Conservation (phyloP, 352 stramenopile genomes). For the Globisporangium perplexum region DNA sequence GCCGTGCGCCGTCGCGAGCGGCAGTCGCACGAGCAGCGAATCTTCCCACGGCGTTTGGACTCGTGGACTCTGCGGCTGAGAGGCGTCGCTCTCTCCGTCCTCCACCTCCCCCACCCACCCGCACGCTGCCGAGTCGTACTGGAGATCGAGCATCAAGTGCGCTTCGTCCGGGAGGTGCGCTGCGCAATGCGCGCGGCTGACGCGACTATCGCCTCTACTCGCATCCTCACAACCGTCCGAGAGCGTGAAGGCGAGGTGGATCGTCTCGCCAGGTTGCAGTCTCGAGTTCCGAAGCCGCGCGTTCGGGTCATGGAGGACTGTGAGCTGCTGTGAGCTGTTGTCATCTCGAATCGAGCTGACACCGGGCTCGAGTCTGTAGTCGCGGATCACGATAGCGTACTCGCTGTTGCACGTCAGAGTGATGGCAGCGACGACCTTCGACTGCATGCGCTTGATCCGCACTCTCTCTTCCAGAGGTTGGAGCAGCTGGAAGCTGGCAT, state of each 20-base stretch:
- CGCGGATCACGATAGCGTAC: constrained; percentile 19
- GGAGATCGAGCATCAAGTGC: constrained; percentile 6
- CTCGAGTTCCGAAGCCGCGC: constrained; percentile 17
- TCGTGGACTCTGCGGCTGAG: neutral
- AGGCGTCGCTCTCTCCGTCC: neutral
- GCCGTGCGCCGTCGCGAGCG: constrained; percentile 21
- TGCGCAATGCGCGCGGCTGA: neutral
- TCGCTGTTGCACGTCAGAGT: constrained; percentile 34
- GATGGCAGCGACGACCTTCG: constrained; percentile 22
- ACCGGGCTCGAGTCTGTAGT: constrained; percentile 24
- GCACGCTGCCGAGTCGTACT: constrained; percentile 2
- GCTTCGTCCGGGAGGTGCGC: constrained; percentile 1
- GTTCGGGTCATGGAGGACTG: constrained; percentile 33
- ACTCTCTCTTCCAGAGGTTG: constrained; percentile 27
- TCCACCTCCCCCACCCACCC: neutral
- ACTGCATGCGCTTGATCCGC: constrained; percentile 30
- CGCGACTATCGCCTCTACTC: neutral
- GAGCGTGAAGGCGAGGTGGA: constrained; percentile 39
- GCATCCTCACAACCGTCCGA: neutral
- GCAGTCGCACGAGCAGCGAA: constrained; percentile 21
- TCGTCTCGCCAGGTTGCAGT: constrained; percentile 24
- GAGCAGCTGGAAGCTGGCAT: constrained; percentile 27
- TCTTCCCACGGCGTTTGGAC: constrained; percentile 2
- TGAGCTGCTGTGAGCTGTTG: constrained; percentile 1
- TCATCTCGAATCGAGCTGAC: neutral